Evolutionary conservation across 768 basidiomycete genomes (phyloP), one percentile per base, ranked within the genome.

Genomic region (Lentinula aciculospora): DNA sequence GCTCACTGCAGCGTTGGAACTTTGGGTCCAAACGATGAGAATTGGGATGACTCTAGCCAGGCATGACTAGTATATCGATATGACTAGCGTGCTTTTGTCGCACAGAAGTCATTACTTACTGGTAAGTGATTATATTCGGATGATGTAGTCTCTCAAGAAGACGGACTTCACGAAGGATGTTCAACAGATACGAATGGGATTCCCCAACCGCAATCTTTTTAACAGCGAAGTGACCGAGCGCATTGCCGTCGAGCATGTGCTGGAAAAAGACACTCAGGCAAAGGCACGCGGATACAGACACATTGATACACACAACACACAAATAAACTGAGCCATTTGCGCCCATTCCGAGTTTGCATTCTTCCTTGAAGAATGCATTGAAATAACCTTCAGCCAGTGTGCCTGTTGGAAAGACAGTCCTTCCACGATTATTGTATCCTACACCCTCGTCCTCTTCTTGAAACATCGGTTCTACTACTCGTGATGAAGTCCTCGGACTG

Each of bases 171-270:
- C 84, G 83, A 37, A 95, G 74, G 56, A 91, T 94, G 49, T 85
- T 86, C 39, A 94, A 72, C 5, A 96, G 76, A 72, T 95, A 95
- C 2, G 85, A 78, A 63, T 93, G 89, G 0, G 92, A 95, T 66
- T 92, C 84, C 48, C 94, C 94, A 0, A 98, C 90, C 0, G 96
- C 94, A 21, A 98, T 93, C 69, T 97, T 98, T 75, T 98, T 98
- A 47, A 97, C 90, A 0, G 95, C 95, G 68, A 95, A 97, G 63
- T 86, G 87, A 28, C 91, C 92, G 17, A 98, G 79, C 15, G 84
- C 76, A 65, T 94, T 95, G 8, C 89, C 92, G 57, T 97, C 91
- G 34, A 55, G 48, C 13, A 40, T 13, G 40, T 56, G 37, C 50
- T 61, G 28, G 4, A 53, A 7, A 42, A 17, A 21, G n/a, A 28